These are phyloP conservation scores for Pseudogymnoascus sp. DNA, from an alignment of 2,329 filamentous ascomycete species.

Conservation along the genomic window DNA sequence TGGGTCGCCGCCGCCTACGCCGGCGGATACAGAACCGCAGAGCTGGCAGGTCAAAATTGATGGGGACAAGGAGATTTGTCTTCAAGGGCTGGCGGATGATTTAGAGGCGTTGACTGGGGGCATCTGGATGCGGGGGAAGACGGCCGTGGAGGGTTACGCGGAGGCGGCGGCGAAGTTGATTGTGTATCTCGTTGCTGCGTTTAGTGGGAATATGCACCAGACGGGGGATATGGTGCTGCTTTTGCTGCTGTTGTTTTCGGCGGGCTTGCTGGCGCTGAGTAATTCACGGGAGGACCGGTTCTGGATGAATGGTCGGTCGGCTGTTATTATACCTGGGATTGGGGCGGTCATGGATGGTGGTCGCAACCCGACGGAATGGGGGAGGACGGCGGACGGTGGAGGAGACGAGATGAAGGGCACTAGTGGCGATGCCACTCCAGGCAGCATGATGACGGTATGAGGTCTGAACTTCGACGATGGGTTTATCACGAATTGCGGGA, in stretches of 20 bases:
- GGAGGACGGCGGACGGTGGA: background rate
- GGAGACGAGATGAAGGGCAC: background rate
- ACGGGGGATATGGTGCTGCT: constrained; percentile 44
- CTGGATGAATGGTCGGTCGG: constrained; percentile 43
- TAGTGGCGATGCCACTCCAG: background rate
- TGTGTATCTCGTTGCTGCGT: constrained; percentile 48
- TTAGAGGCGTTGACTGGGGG: constrained; percentile 51
- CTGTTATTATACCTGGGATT: constrained; percentile 15
- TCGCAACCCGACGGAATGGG: background rate
- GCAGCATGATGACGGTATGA: background rate
- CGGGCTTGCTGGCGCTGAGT: constrained; percentile 44
- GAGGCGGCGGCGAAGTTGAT: constrained; percentile 46
- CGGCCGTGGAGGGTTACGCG: constrained; percentile 41
- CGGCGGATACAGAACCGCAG: background rate
- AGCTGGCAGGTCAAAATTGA: constrained; percentile 38
- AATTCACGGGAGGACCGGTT: constrained; percentile 42
- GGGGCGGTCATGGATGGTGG: background rate
- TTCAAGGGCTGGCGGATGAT: constrained; percentile 47
- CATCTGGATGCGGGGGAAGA: constrained; percentile 46
- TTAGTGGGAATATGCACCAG: constrained; percentile 48
- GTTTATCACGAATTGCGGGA: background rate
- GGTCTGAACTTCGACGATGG: background rate
- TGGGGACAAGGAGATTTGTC: constrained; percentile 41
- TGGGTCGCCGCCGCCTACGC: background rate
- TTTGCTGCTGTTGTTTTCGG: constrained; percentile 42